Evolutionary conservation across 768 basidiomycete species (phyloP).

Genomic region (Hericium erinaceus): DNA sequence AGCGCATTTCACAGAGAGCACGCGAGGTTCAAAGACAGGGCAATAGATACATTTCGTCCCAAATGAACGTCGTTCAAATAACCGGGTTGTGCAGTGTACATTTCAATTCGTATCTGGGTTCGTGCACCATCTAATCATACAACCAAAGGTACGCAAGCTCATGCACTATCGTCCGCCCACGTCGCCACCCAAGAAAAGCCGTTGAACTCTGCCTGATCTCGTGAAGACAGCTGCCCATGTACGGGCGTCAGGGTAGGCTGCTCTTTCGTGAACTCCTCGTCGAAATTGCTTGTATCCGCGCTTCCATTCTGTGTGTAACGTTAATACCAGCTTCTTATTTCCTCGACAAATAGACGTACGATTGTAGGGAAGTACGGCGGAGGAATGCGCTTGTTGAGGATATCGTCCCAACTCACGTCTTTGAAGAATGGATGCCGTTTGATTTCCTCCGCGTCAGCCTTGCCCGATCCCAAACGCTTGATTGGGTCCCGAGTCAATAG

Average conservation of each 20-base stretch:
- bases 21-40: slow-evolving; percentile 26
- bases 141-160: slow-evolving; percentile 13
- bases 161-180: slow-evolving; percentile 26
- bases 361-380: slow-evolving; percentile 97
- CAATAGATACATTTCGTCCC: slow-evolving; percentile 11
- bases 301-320: slow-evolving; percentile 52
- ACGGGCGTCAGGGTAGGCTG: slow-evolving; percentile 97
- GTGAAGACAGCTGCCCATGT: slow-evolving; percentile 81
- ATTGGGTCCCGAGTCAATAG: slow-evolving; percentile 85
- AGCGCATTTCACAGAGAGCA: slow-evolving; percentile 31
- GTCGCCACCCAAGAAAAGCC: slow-evolving; percentile 85
- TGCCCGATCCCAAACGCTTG: slow-evolving; percentile 85
- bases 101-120: background rate
- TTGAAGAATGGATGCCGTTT: slow-evolving; percentile 98
- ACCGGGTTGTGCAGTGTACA: background rate
- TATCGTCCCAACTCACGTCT: slow-evolving; percentile 94
- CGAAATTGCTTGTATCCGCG: slow-evolving; percentile 88
- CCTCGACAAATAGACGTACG: slow-evolving; percentile 35
- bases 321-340: no score
- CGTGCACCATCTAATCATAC: background rate
- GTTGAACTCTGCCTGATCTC: slow-evolving; percentile 92
- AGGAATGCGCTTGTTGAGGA: slow-evolving; percentile 94
- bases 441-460: slow-evolving; percentile 93
- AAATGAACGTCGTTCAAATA: background rate
- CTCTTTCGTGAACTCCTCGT: slow-evolving; percentile 94